A percentile compares a stretch with the other conserved stretches of the same genome.
Conservation (phyloP, 495 filamentous ascomycete genomes). For the Xylaria sp. region DNA sequence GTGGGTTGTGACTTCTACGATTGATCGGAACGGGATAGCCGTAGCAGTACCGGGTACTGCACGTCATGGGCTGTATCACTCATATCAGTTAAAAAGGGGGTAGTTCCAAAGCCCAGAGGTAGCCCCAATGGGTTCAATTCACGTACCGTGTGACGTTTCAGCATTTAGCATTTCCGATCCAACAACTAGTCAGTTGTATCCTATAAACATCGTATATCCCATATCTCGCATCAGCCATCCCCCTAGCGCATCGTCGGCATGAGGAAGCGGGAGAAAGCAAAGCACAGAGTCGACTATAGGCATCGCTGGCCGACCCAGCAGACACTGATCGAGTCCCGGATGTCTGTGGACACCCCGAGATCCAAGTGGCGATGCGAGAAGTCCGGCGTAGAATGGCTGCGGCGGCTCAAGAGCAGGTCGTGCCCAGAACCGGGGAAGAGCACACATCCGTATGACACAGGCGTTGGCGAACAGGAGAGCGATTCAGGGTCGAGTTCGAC, state of each 20-base stretch:
- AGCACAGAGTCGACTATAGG: constrained; percentile 32
- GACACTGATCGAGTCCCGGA: constrained; percentile 35
- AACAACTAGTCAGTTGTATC: background rate
- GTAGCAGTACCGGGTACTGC: background rate
- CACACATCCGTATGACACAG: constrained; percentile 41
- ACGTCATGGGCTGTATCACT: background rate
- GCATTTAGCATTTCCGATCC: background rate
- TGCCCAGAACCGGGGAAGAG: constrained; percentile 28
- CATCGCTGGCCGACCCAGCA: constrained; percentile 42
- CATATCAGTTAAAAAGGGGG: background rate
- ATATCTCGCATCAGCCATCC: background rate
- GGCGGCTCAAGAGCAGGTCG: constrained; percentile 16
- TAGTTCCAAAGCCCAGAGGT: background rate
- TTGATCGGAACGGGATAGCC: background rate
- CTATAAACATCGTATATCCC: background rate
- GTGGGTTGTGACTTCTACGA: background rate
- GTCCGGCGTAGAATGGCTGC: background rate
- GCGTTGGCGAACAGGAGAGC: constrained; percentile 19
- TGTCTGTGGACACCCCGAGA: constrained; percentile 1
- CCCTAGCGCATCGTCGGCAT: constrained; percentile 27
- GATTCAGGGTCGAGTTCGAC: background rate
- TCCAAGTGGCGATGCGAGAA: constrained; percentile 8
- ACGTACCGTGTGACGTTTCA: background rate
- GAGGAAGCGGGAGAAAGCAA: constrained; percentile 13
- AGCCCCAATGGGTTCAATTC: background rate